Percentiles rank a stretch among this genome's conserved stretches.
These are phyloP conservation scores for Ophiocordyceps camponoti-floridani DNA, from an alignment of 2,329 filamentous ascomycete species.

Conservation along the genomic window DNA sequence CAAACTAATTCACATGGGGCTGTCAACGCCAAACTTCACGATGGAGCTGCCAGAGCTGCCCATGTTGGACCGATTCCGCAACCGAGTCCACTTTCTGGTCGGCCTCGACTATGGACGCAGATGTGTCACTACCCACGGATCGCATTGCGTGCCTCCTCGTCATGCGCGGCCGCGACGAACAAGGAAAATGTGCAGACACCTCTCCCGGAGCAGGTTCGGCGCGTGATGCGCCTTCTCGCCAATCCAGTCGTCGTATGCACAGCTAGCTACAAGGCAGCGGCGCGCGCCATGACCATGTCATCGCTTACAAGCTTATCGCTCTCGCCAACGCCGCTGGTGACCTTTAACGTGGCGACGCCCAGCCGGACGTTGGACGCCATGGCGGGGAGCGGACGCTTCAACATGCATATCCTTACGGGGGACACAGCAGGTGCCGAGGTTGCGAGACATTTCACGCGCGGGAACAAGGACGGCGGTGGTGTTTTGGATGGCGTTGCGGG, in stretches of 20 bases:
- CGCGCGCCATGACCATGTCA: slow-evolving; percentile 40
- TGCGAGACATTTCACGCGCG: slow-evolving; percentile 32
- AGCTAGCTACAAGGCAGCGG: slow-evolving; percentile 15
- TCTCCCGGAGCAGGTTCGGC: slow-evolving; percentile 29
- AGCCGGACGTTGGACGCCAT: slow-evolving; percentile 38
- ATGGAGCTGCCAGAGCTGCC: slow-evolving; percentile 1
- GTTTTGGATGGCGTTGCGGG: slow-evolving; percentile 20
- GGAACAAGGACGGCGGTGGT: slow-evolving; percentile 18
- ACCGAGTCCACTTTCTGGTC: not conserved
- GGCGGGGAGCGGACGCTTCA: slow-evolving; percentile 24
- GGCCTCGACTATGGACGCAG: not conserved
- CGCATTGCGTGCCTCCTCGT: slow-evolving; percentile 4
- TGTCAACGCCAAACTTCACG: not conserved
- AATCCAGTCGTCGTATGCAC: slow-evolving; percentile 40
- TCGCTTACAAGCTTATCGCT: slow-evolving; percentile 39
- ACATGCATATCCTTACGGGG: slow-evolving; percentile 34
- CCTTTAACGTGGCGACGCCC: slow-evolving; percentile 38
- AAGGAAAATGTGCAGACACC: slow-evolving; percentile 6
- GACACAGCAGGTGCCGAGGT: slow-evolving; percentile 27
- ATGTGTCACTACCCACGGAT: not conserved
- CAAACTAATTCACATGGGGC: no score
- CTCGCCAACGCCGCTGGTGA: slow-evolving; percentile 30
- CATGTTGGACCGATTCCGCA: not conserved
- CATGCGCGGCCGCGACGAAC: not conserved
- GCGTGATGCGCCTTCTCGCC: slow-evolving; percentile 33